phyloP scores from a whole-genome alignment of 768 basidiomycete species.

The Baorangia bicolor region DNA sequence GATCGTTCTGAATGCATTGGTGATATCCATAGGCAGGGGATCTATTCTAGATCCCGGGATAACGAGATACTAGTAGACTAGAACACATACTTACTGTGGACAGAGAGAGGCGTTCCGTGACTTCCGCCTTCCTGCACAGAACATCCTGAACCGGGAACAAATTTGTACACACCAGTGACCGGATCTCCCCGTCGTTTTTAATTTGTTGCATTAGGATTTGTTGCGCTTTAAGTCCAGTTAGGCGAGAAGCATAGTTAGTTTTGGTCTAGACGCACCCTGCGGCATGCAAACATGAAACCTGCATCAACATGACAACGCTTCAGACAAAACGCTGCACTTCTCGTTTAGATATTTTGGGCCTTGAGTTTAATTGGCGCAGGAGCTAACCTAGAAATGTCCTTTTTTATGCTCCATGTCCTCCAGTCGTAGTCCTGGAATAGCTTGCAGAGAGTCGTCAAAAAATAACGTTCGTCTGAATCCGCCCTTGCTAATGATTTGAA shows the following conservation, averaged over 20 bases:
- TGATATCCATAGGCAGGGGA: constrained; percentile 18
- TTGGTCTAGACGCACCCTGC: neutral
- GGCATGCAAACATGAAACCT: neutral
- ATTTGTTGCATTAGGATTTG: neutral
- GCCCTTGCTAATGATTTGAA: neutral
- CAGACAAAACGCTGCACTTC: neutral
- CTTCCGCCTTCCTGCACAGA: neutral
- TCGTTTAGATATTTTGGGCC: neutral
- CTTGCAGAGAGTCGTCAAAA: neutral
- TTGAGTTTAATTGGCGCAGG: neutral
- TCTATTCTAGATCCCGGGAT: constrained; percentile 13
- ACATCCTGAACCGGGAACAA: neutral
- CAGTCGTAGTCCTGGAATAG: too few relatives aligned
- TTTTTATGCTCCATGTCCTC: neutral
- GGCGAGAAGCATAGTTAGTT: neutral
- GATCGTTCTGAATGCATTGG: neutral
- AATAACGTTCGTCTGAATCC: too few relatives aligned
- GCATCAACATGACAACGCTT: neutral
- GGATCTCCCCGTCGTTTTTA: neutral
- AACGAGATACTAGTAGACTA: neutral
- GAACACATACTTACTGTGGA: neutral
- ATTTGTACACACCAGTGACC: neutral
- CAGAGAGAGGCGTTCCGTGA: neutral
- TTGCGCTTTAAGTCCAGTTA: neutral
- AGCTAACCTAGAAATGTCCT: neutral